Base-by-base conservation (phyloP, 495 filamentous ascomycete species). In the Endocarpon pusillum region DNA sequence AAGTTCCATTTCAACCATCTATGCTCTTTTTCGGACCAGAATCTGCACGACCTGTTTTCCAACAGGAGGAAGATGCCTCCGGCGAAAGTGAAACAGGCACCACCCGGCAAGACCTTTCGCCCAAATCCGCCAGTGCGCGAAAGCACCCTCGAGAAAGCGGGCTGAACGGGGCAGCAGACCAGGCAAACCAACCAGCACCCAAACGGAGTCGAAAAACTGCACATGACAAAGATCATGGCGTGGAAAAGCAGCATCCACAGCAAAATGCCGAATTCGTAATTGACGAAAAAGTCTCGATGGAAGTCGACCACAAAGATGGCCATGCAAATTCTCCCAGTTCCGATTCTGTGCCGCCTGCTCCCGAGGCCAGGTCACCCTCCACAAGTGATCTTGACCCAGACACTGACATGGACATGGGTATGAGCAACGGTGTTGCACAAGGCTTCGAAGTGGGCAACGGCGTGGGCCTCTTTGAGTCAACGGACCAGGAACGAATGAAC, bases 1-100 rank as follows among this genome's bases (percentile, higher is more conserved):
- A 46, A 40, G 14, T 51, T 49, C 8, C 42, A 42, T 3, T 44
- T 55, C 18, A 43, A 53, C 53, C 62, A 8, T 49, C 57, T 6
- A 51, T 55, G 22, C 57, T 55, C 47, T 69, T 67, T 42, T 69
- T 71, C 48, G 66, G 64, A 10, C 58, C 65, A 36, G 52, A 57
- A 31, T 54, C 59, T 10, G 40, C 34, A 23, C 42, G 42, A 19
- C 51, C 60, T 33, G 54, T 62, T 28, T 30, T 38, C 19, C 49
- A 48, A 14, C 30, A 44, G 11, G 47, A 48, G 37, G 51, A 56
- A 42, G 44, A 34, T 29, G 53, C 38, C 38, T 35, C 32, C 43
- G 46, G 37, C 25, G 38, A 36, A 19, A 37, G 23, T 28, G 47
- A 51, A 33, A 43, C 47, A 37, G 44, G 17, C 32, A 32, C 19